Conservation (phyloP, 257 asterid species). For the Solanum dulcamara region DNA sequence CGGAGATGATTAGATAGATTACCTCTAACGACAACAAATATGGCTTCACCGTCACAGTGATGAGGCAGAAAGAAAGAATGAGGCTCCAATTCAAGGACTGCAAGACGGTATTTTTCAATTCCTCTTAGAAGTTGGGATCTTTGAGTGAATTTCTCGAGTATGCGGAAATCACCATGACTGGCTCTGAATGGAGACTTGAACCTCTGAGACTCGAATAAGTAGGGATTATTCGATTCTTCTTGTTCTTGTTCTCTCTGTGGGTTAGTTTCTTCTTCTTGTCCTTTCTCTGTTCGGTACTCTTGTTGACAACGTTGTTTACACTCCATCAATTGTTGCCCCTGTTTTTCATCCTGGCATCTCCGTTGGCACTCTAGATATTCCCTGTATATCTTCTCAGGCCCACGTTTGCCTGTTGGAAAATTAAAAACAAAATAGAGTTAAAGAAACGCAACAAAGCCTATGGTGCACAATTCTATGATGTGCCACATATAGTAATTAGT, state of each 20-base stretch:
- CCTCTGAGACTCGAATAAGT: constrained; percentile 15
- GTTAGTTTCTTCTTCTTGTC: background rate
- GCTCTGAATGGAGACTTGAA: constrained; percentile 14
- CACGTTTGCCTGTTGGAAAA: background rate
- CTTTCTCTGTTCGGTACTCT: background rate
- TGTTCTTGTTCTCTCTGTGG: background rate
- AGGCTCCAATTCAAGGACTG: constrained; percentile 26
- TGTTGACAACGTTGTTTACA: background rate
- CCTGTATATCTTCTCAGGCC: background rate
- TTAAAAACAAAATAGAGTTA: too few species aligned
- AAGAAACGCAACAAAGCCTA: too few species aligned
- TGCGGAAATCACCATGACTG: constrained; percentile 23
- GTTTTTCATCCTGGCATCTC: background rate
- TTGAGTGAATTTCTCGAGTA: constrained; percentile 23
- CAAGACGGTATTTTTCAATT: constrained; percentile 24
- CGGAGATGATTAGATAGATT: background rate
- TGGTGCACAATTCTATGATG: too few species aligned
- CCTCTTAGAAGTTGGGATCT: constrained; percentile 26
- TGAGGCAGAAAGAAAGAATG: constrained; percentile 32
- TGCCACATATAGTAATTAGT: too few species aligned
- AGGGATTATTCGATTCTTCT: constrained; percentile 12
- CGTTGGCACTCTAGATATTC: constrained; percentile 9
- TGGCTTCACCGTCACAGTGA: constrained; percentile 30
- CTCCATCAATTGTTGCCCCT: background rate
- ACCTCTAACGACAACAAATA: constrained; percentile 10